Percentiles rank a stretch among this genome's conserved stretches.
These are phyloP conservation scores for Epichloe sibirici DNA, from an alignment of 2,329 filamentous ascomycete species.

Conservation along the genomic window DNA sequence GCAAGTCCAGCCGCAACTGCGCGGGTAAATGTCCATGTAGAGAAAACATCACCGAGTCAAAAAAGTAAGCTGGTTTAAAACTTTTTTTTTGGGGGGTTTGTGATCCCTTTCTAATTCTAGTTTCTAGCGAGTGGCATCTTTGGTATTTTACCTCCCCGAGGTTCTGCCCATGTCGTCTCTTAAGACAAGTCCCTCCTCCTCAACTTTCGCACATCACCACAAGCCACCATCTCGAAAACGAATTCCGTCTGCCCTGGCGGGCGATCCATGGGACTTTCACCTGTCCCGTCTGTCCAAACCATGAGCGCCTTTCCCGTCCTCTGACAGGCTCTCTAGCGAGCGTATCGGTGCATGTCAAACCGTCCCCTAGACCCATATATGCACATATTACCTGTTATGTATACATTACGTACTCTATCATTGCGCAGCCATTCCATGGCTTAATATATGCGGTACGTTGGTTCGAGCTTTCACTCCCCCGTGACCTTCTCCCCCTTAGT, in stretches of 20 bases:
- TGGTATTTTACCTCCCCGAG: conserved; percentile 16
- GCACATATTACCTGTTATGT: conserved; percentile 26
- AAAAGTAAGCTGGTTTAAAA: not conserved
- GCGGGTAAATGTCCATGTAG: too few relatives aligned
- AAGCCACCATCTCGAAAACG: not conserved
- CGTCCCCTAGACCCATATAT: conserved; percentile 13
- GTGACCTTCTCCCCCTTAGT: conserved; percentile 12
- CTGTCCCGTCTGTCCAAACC: conserved; percentile 3
- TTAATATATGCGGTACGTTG: conserved; percentile 20
- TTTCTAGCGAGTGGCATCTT: conserved; percentile 29
- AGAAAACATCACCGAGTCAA: not conserved
- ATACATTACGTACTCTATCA: conserved; percentile 29
- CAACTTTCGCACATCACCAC: not conserved
- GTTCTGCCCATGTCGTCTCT: conserved; percentile 8
- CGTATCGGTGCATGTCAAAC: conserved; percentile 18
- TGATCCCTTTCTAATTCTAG: conserved; percentile 17
- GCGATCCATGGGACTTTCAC: not conserved
- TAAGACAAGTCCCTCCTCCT: not conserved
- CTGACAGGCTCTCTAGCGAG: conserved; percentile 19
- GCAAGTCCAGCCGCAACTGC: too few relatives aligned
- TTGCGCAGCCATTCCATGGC: conserved; percentile 13
- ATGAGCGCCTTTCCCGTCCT: conserved; percentile 11
- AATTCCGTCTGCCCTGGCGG: not conserved
- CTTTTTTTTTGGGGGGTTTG: conserved; percentile 10
- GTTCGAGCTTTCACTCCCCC: conserved; percentile 1